Evolutionary conservation across 2,329 filamentous ascomycete genomes (phyloP).

Genomic region (Rutstroemia sp.): DNA sequence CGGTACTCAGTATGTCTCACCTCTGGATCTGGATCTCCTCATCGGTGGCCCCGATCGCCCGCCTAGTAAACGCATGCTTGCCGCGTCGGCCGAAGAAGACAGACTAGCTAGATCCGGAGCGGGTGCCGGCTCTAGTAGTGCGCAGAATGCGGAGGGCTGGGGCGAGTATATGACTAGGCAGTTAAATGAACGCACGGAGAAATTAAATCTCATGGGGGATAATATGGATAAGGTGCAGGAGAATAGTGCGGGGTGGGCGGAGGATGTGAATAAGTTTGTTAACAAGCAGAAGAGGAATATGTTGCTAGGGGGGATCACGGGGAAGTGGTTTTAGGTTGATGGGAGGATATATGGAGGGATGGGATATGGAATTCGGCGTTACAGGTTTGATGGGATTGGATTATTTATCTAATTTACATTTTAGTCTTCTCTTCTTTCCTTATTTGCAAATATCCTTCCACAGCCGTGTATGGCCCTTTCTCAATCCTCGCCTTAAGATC

Average conservation of each 20-base stretch:
- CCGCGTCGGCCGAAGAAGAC: slow-evolving; percentile 69
- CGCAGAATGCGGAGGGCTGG: slow-evolving; percentile 48
- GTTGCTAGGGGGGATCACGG: slow-evolving; percentile 61
- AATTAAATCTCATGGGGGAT: slow-evolving; percentile 74
- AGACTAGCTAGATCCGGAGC: slow-evolving; percentile 41
- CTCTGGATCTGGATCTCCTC: slow-evolving; percentile 79
- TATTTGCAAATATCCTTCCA: too few species aligned
- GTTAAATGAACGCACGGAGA: slow-evolving; percentile 85
- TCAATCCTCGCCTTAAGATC: too few species aligned
- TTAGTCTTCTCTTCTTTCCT: too few species aligned
- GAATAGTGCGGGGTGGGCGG: slow-evolving; percentile 74
- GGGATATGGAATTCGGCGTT: background rate
- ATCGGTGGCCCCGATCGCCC: slow-evolving; percentile 86
- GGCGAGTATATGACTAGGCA: slow-evolving; percentile 79
- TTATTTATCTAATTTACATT: too few species aligned
- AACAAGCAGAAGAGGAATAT: slow-evolving; percentile 81
- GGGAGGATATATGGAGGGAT: too few species aligned
- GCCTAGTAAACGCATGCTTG: slow-evolving; percentile 80
- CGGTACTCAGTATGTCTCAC: slow-evolving; percentile 84
- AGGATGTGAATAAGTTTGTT: slow-evolving; percentile 83
- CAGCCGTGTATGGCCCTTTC: too few species aligned
- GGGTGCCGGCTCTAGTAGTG: slow-evolving; percentile 27
- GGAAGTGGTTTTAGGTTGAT: slow-evolving; percentile 40
- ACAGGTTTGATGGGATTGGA: too few species aligned
- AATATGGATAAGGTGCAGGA: slow-evolving; percentile 76